Evolutionary conservation across 2,329 filamentous ascomycete species (phyloP).

Genomic region (Colletotrichum somersetense): DNA sequence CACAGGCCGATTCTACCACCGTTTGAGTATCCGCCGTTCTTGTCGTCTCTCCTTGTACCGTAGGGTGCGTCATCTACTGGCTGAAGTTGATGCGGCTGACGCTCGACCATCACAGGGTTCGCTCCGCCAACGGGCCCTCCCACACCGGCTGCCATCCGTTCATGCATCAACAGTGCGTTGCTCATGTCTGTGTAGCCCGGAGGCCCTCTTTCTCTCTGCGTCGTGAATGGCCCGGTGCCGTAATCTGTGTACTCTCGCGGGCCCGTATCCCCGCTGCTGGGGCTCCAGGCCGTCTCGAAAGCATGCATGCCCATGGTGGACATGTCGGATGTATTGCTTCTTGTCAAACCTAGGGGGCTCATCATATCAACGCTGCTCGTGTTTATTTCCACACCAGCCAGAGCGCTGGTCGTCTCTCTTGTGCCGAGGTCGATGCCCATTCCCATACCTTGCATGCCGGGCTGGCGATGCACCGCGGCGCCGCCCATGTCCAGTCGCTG

Average conservation of each 20-base stretch:
- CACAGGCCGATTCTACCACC: constrained; percentile 41
- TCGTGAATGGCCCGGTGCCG: constrained; percentile 8
- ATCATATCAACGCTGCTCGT: constrained; percentile 36
- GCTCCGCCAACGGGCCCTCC: constrained; percentile 16
- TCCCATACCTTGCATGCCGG: constrained; percentile 27
- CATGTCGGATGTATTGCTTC: constrained; percentile 40
- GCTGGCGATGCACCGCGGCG: not conserved
- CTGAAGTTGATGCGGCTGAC: constrained; percentile 28
- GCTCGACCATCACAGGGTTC: not conserved
- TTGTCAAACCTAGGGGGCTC: constrained; percentile 37
- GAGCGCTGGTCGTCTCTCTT: constrained; percentile 11
- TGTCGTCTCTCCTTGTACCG: constrained; percentile 23
- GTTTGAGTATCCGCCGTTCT: constrained; percentile 31
- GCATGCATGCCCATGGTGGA: constrained; percentile 36
- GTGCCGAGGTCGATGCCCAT: constrained; percentile 26
- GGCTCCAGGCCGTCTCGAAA: constrained; percentile 38
- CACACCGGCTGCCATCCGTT: constrained; percentile 19
- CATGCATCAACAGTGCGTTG: constrained; percentile 21
- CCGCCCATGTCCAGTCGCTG: constrained; percentile 20
- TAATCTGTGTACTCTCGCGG: constrained; percentile 33
- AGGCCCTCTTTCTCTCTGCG: constrained; percentile 5
- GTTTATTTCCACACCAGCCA: constrained; percentile 34
- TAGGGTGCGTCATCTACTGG: constrained; percentile 4
- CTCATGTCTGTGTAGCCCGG: constrained; percentile 22
- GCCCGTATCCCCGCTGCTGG: constrained; percentile 32